phyloP scores from a whole-genome alignment of 2,329 filamentous ascomycete species.

The Colletotrichum incanum region DNA sequence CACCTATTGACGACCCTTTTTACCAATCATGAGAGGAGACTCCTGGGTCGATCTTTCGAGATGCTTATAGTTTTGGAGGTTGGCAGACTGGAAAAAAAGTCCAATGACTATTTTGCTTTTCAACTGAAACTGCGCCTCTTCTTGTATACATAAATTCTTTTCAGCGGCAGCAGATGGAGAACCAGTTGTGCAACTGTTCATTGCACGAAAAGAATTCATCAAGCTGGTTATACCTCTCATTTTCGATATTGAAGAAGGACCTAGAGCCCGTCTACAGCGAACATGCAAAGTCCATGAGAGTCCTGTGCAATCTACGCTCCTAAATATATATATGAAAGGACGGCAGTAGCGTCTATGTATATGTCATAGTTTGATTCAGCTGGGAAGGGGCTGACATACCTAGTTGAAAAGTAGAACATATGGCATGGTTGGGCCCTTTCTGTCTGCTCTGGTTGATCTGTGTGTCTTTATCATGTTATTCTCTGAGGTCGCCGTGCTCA shows the following conservation, averaged over 20 bases:
- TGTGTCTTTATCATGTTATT: neutral
- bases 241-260: too few relatives aligned
- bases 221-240: neutral
- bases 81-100: neutral
- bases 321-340: neutral
- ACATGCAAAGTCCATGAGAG: neutral
- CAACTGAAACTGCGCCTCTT: neutral
- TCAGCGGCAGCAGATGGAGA: too few relatives aligned
- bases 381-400: neutral
- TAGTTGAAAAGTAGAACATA: neutral
- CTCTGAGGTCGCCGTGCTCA: neutral
- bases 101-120: neutral
- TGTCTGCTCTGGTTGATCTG: neutral
- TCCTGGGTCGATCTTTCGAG: neutral
- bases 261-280: too few relatives aligned
- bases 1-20: neutral
- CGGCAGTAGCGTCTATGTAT: neutral
- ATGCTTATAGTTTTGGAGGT: neutral
- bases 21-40: neutral
- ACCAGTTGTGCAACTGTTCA: neutral
- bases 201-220: neutral
- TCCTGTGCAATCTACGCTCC: neutral
- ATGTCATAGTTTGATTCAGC: neutral
- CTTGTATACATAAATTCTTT: neutral
- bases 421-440: neutral